Percentiles rank a stretch among this genome's conserved stretches.
Evolutionary conservation across 352 stramenopile genomes (phyloP).

Genomic region (Pythium apleroticum): DNA sequence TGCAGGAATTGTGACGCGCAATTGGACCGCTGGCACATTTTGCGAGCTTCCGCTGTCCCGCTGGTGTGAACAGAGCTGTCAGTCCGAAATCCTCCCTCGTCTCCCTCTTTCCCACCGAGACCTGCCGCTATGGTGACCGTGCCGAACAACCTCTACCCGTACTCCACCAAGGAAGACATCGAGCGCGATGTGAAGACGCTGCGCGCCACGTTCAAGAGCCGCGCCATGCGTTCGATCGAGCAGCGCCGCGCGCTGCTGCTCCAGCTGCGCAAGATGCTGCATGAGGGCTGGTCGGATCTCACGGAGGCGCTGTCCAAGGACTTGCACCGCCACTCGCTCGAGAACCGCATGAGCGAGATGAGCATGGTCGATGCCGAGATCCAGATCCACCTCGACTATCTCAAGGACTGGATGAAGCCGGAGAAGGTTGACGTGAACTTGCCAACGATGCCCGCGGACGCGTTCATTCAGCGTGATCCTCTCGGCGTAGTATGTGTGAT

Average conservation of each 20-base stretch:
- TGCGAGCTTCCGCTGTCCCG: too few relatives aligned
- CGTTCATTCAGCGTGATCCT: constrained; percentile 63
- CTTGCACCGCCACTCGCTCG: constrained; percentile 61
- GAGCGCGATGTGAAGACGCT: constrained; percentile 46
- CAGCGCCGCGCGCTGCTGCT: constrained; percentile 43
- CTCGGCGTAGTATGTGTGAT: constrained; percentile 87
- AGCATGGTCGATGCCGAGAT: constrained; percentile 54
- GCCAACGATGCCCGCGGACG: constrained; percentile 46
- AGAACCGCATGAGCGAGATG: constrained; percentile 66
- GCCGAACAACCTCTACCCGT: constrained; percentile 24
- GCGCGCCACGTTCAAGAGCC: constrained; percentile 46
- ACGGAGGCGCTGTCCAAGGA: constrained; percentile 59
- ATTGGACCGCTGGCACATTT: too few relatives aligned
- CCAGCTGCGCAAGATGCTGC: constrained; percentile 43
- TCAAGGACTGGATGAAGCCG: constrained; percentile 56
- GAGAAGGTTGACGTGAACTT: constrained; percentile 54
- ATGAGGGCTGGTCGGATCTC: constrained; percentile 47
- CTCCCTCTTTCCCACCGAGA: neutral
- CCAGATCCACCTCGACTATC: constrained; percentile 59
- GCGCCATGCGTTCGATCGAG: constrained; percentile 41
- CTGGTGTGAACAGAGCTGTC: too few relatives aligned
- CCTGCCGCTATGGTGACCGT: constrained; percentile 5
- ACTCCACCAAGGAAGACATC: constrained; percentile 32
- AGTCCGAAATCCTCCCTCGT: constrained; percentile 1
- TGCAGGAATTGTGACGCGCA: too few relatives aligned